Evolutionary conservation across 83 land plant genomes (phyloP), one percentile per base, ranked within the genome.

Genomic region (Diphasiastrum complanatum): DNA sequence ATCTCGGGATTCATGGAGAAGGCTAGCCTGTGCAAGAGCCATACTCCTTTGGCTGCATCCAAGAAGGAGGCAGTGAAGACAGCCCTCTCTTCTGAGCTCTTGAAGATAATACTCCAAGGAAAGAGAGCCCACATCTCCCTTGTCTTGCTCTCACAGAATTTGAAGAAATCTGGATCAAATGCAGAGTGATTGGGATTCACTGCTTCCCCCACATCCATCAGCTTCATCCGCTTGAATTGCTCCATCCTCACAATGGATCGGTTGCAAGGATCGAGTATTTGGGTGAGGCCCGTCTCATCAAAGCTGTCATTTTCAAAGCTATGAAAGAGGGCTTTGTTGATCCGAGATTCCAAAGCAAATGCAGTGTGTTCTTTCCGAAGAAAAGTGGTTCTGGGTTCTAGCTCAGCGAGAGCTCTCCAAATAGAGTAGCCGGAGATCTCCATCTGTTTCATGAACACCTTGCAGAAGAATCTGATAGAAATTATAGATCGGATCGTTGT

Each of bases 371-470:
- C 67, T 19, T 64, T 64, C 10, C 57, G 26, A 11, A 64, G 60
- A 25, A 64, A 64, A 2, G 30, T 38, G 3, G 61, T 64, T 33
- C 31, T 37, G 33, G 65, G 61, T 30, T 64, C 67, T 18, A 64
- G 26, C 33, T 64, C 67, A 20, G 33, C 34, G 14, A 64, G 37
- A 14, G 61, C 57, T 4, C 64, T 22, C 18, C 61, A 23, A 8
- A 64, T 30, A 12, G 67, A 22, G 24, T 64, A 64, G 19, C 67
- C 67, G 2, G 67, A 64, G 32, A 25, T 19, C 5, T 50, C 67
- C 67, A 64, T 64, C 61, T 64, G 67, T 62, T 64, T 54, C 58
- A 64, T 3, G 37, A 48, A 64, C n/a, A 64, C 12, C 12, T 50
- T 54, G 67, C 67, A 64, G 52, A 61, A 64, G 37, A 32, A 50